Percentiles rank a stretch among this genome's conserved stretches.
Conservation (phyloP, 2,329 filamentous ascomycete genomes). For the Aspergillus hortae region DNA sequence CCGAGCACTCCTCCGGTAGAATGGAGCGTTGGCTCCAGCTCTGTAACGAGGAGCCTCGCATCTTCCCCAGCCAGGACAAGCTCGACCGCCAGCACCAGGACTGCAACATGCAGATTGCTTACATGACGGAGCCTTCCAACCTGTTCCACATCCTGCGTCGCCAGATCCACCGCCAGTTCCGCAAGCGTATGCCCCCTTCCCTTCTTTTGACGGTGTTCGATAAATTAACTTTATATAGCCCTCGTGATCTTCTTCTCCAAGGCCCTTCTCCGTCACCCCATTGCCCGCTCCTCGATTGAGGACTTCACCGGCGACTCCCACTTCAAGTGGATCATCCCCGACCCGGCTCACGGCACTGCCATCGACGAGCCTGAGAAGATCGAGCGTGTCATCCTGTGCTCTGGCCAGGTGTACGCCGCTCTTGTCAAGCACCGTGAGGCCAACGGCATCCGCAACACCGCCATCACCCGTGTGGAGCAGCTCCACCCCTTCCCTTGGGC, state of each 20-base stretch:
- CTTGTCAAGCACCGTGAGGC: conserved; percentile 87
- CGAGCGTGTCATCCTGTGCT: conserved; percentile 90
- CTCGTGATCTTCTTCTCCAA: conserved; percentile 99
- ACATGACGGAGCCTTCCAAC: conserved; percentile 95
- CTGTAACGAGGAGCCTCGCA: conserved; percentile 92
- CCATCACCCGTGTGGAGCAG: conserved; percentile 94
- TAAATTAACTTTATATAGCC: conserved; percentile 50
- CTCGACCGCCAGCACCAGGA: conserved; percentile 97
- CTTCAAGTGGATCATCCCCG: conserved; percentile 95
- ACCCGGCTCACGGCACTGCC: conserved; percentile 73
- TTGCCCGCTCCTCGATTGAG: conserved; percentile 84
- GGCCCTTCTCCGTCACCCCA: conserved; percentile 86
- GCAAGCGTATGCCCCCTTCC: conserved; percentile 72
- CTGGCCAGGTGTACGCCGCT: conserved; percentile 88
- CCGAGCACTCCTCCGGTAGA: conserved; percentile 95
- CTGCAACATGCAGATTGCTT: conserved; percentile 98
- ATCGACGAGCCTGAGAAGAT: conserved; percentile 82
- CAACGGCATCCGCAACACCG: conserved; percentile 82
- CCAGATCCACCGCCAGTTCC: conserved; percentile 98
- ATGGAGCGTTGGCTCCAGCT: conserved; percentile 97
- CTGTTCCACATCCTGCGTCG: conserved; percentile 93
- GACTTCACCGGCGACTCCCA: conserved; percentile 88
- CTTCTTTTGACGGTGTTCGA: neutral
- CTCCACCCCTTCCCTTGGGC: conserved; percentile 99
- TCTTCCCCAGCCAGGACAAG: conserved; percentile 85